Percentiles rank a stretch among this genome's conserved stretches.
phyloP scores from a whole-genome alignment of 1,284 basidiomycete genomes.

The Anthracocystis panici-leucophaei region DNA sequence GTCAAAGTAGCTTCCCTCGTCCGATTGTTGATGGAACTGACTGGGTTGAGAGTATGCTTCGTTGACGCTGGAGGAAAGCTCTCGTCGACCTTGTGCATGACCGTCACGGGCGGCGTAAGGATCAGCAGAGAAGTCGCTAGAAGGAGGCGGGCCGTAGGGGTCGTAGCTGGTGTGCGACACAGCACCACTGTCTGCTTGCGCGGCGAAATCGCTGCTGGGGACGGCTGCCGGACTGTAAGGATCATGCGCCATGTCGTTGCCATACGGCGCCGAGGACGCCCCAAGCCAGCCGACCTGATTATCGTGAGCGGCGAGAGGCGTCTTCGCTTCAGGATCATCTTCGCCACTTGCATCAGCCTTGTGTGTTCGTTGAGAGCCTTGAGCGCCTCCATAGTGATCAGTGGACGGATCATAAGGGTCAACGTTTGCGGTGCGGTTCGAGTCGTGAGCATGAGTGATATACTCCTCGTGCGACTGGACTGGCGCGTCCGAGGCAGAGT shows the following conservation, averaged over 20 bases:
- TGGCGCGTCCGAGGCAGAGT: slow-evolving; percentile 6
- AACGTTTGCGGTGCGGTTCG: neutral
- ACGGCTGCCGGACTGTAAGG: slow-evolving; percentile 19
- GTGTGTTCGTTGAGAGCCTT: neutral
- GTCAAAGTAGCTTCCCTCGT: slow-evolving; percentile 29
- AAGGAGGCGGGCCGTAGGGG: slow-evolving; percentile 16
- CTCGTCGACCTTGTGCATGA: slow-evolving; percentile 2
- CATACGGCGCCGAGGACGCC: slow-evolving; percentile 6
- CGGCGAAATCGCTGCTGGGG: slow-evolving; percentile 9
- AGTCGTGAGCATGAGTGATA: slow-evolving; percentile 6
- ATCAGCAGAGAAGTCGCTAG: slow-evolving; percentile 7
- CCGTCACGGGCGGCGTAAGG: slow-evolving; percentile 15
- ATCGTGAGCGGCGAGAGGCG: slow-evolving; percentile 26
- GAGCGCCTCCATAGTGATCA: slow-evolving; percentile 2
- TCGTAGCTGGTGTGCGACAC: slow-evolving; percentile 16
- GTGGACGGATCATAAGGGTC: slow-evolving; percentile 9
- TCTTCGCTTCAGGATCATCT: slow-evolving; percentile 29
- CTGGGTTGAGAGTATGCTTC: slow-evolving; percentile 6
- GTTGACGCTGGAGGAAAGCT: neutral
- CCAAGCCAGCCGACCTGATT: slow-evolving; percentile 31
- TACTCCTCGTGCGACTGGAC: slow-evolving; percentile 11
- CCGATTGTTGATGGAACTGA: slow-evolving; percentile 2
- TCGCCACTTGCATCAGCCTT: slow-evolving; percentile 6
- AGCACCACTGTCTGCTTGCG: neutral
- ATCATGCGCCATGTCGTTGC: slow-evolving; percentile 12